Base-by-base conservation (phyloP, 2,329 filamentous ascomycete species). In the Penicillium hesseltinei region DNA sequence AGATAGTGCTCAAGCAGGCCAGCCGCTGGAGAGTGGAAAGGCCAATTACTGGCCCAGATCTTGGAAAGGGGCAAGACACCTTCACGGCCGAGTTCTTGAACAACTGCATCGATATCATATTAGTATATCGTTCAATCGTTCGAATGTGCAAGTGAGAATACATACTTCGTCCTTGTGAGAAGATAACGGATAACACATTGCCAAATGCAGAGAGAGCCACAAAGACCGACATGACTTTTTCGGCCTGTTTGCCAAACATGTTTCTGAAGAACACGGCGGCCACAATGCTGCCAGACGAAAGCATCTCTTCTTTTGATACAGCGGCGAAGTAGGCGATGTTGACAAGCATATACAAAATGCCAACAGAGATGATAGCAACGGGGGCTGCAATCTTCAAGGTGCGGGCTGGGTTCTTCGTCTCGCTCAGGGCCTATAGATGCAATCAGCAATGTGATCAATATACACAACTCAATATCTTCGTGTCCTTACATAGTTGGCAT, bases 11-110 rank as follows among this genome's bases (percentile, higher is more conserved):
- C 78, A 63, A 89, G 83, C 10, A 78, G 65, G 11, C 74, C 74
- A 7, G 84, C 77, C n/a, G 84, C 80, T 0, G 87, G 88, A 0
- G 88, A 81, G 55, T 86, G 84, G 60, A 86, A 88, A 0, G 88
- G 88, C 72, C 82, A 84, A 66, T 86, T 87, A 4, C 85, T 88
- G 0, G 87, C 87, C 84, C 85, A 90, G 69, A 90, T 83, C 2
- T 79, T 78, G 59, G 84, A 85, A 54, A 81, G 88, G 0, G 88
- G 88, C 15, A 90, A 67, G 5, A 90, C 75, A 0, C 87, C 87
- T 66, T 91, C 88, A 66, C 88, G 88, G 0, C 84, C 88, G 44
- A 90, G 77, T 69, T 90, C 87, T 60, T 78, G 75, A 44, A 76
- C 70, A 56, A 76, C 72, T 75, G 29, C 43, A 45, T 19, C 33